Evolutionary conservation across 2,329 filamentous ascomycete species (phyloP).

Genomic region (Colletotrichum sansevieriae): DNA sequence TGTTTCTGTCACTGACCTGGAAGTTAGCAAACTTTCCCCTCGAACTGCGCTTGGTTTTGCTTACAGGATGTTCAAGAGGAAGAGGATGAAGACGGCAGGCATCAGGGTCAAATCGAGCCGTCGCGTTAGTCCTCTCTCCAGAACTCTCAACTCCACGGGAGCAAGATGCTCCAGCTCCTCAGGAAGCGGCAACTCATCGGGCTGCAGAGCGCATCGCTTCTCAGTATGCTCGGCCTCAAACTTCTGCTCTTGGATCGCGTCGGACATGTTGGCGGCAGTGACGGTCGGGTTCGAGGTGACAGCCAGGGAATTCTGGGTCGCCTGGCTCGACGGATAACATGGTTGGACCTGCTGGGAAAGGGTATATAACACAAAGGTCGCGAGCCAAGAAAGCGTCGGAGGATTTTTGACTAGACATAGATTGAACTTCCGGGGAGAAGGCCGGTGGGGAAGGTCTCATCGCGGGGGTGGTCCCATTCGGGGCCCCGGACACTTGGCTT

Average conservation of each 20-base stretch:
- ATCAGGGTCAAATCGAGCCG: constrained; percentile 19
- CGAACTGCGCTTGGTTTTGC: not conserved
- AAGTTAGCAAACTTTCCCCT: not conserved
- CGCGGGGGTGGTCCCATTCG: constrained; percentile 9
- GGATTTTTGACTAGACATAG: not conserved
- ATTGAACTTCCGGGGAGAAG: constrained; percentile 23
- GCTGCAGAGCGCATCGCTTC: constrained; percentile 16
- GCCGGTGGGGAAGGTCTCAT: constrained; percentile 7
- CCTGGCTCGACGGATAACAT: not conserved
- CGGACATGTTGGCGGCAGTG: constrained; percentile 9
- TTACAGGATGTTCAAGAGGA: constrained; percentile 25
- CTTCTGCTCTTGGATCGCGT: constrained; percentile 20
- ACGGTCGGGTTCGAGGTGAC: not conserved
- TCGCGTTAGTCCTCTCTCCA: constrained; percentile 8
- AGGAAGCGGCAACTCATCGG: constrained; percentile 21
- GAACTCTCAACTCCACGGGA: constrained; percentile 4
- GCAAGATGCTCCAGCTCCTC: constrained; percentile 11
- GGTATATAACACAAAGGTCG: not conserved
- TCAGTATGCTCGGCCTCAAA: constrained; percentile 23
- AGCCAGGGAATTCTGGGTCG: not conserved
- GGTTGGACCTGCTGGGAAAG: not conserved
- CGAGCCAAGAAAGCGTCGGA: not conserved
- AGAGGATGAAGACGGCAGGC: constrained; percentile 29
- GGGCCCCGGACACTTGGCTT: constrained; percentile 33
- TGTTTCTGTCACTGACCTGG: constrained; percentile 45